phyloP scores from a whole-genome alignment of 345 rosid species.

The Murraya koenigii region DNA sequence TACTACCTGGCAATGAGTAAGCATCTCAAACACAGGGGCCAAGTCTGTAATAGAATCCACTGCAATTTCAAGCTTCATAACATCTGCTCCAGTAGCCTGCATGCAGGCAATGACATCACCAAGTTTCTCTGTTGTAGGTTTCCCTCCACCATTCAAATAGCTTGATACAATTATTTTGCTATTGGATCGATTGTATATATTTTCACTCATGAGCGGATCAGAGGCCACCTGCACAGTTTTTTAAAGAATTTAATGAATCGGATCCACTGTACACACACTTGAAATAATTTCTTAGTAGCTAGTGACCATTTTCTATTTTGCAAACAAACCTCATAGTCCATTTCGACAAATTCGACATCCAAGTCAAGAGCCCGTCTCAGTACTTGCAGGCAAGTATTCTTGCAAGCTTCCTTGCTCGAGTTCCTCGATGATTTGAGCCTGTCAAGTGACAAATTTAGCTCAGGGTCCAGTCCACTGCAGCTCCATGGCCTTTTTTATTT shows the following conservation, averaged over 20 bases:
- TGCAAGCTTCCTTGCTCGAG: slow-evolving; percentile 11
- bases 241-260: not conserved
- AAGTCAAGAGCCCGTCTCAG: slow-evolving; percentile 33
- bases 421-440: slow-evolving; percentile 28
- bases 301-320: too few species aligned
- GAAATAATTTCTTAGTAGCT: too few species aligned
- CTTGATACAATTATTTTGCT: slow-evolving; percentile 33
- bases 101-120: slow-evolving; percentile 28
- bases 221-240: slow-evolving; percentile 32
- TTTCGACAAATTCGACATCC: slow-evolving; percentile 41
- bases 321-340: slow-evolving; percentile 39
- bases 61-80: slow-evolving; percentile 25
- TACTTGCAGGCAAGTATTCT: slow-evolving; percentile 27
- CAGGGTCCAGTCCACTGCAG: not conserved
- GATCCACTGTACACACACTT: not conserved
- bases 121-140: slow-evolving; percentile 26
- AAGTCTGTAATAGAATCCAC: slow-evolving; percentile 30
- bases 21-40: slow-evolving; percentile 27
- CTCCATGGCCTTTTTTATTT: not conserved
- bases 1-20: slow-evolving; percentile 27
- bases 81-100: slow-evolving; percentile 33
- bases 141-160: slow-evolving; percentile 23
- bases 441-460: not conserved
- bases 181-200: slow-evolving; percentile 19
- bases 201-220: slow-evolving; percentile 25